Evolutionary conservation across 192 early-diverging fungal genomes (phyloP).

Genomic region (Mortierella alpina): DNA sequence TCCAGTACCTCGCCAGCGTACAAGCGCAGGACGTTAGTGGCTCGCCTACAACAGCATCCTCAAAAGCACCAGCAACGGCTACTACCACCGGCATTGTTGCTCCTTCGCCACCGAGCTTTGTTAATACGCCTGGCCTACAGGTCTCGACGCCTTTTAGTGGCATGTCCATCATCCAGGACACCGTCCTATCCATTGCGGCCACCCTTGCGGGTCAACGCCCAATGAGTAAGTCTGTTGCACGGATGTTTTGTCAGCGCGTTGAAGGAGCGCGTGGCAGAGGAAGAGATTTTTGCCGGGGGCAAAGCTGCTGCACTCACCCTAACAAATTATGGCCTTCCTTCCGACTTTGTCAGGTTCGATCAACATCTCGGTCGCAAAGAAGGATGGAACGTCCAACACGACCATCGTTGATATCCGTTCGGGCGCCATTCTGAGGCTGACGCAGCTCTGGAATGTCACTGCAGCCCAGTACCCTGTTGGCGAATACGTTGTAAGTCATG

Average conservation of each 20-base stretch:
- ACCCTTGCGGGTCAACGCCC: not conserved
- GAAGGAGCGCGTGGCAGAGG: not conserved
- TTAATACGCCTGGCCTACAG: constrained; percentile 34
- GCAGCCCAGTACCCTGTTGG: constrained; percentile 22
- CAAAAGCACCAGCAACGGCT: not conserved
- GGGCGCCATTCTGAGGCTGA: not conserved
- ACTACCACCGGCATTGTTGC: not conserved
- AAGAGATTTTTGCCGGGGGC: not conserved
- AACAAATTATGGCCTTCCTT: not conserved
- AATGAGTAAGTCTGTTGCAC: constrained; percentile 21
- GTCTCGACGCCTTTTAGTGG: constrained; percentile 13
- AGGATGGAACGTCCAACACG: constrained; percentile 33
- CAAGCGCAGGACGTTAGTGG: constrained; percentile 1
- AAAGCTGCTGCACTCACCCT: not conserved
- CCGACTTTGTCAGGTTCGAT: constrained; percentile 14
- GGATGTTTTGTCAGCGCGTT: not conserved
- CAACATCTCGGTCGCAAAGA: constrained; percentile 25
- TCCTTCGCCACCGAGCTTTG: constrained; percentile 6
- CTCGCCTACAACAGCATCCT: not conserved
- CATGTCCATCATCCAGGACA: constrained; percentile 14
- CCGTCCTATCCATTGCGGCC: constrained; percentile 25
- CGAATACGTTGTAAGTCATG: constrained; percentile 21
- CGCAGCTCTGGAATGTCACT: constrained; percentile 23
- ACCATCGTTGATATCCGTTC: constrained; percentile 15
- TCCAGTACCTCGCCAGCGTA: constrained; percentile 13